A percentile compares a stretch with the other conserved stretches of the same genome.
Conservation (phyloP, 495 filamentous ascomycete genomes). For the Cenococcum geophilum region DNA sequence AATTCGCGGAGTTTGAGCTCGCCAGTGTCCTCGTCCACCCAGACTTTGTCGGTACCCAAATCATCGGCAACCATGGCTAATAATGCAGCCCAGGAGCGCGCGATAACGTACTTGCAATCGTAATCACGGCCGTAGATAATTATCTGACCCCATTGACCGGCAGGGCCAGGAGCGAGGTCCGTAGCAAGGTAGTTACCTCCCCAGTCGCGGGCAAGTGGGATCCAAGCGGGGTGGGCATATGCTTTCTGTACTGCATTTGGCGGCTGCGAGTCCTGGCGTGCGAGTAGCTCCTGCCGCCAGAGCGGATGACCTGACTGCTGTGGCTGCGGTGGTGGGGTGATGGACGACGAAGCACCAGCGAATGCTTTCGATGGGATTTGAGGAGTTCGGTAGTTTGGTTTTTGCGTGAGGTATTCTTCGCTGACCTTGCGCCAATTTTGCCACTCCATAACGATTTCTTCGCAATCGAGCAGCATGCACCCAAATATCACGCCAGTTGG, state of each 20-base stretch:
- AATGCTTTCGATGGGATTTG: slow-evolving; percentile 60
- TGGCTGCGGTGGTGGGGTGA: slow-evolving; percentile 32
- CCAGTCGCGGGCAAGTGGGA: slow-evolving; percentile 94
- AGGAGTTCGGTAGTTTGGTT: slow-evolving; percentile 42
- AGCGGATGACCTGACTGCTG: slow-evolving; percentile 49
- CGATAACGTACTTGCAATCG: slow-evolving; percentile 95
- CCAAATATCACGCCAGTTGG: slow-evolving; percentile 92
- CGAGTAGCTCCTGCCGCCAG: slow-evolving; percentile 81
- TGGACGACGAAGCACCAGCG: slow-evolving; percentile 53
- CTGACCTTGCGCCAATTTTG: slow-evolving; percentile 92
- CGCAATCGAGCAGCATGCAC: slow-evolving; percentile 92
- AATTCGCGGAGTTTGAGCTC: slow-evolving; percentile 92
- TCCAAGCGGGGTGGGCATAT: slow-evolving; percentile 93
- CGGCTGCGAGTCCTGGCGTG: slow-evolving; percentile 83
- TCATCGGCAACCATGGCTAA: slow-evolving; percentile 86
- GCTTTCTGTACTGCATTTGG: slow-evolving; percentile 80
- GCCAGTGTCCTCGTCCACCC: slow-evolving; percentile 82
- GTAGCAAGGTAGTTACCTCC: slow-evolving; percentile 95
- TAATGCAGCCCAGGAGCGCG: slow-evolving; percentile 86
- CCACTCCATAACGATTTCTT: slow-evolving; percentile 98
- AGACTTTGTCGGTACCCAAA: slow-evolving; percentile 74
- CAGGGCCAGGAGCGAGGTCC: slow-evolving; percentile 86
- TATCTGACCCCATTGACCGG: slow-evolving; percentile 90
- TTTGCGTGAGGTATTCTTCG: slow-evolving; percentile 68
- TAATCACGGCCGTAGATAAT: slow-evolving; percentile 97